These are phyloP conservation scores for Strigomonas oncopelti DNA, from an alignment of 208 protist genomes.

Conservation along the genomic window DNA sequence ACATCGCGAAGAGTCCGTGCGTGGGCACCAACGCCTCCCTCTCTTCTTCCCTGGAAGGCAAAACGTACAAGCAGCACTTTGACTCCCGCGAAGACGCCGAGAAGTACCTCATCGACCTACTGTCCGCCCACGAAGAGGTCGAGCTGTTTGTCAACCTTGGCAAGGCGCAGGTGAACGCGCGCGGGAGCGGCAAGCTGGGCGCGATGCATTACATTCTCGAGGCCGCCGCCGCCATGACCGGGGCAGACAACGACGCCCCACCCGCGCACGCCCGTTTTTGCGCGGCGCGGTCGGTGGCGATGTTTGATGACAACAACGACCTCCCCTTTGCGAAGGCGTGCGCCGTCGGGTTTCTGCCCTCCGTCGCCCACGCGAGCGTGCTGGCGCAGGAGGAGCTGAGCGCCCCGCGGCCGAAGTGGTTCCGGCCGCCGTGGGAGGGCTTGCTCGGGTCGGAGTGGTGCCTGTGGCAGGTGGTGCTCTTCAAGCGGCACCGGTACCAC, in stretches of 20 bases:
- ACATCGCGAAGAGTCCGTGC: conserved; percentile 24
- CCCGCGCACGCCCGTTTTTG: conserved; percentile 11
- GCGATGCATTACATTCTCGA: conserved; percentile 24
- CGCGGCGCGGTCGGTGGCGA: conserved; percentile 15
- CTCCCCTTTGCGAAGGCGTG: conserved; percentile 33
- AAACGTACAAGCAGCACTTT: conserved; percentile 8
- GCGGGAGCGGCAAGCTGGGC: conserved; percentile 25
- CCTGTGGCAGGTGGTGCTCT: conserved; percentile 31
- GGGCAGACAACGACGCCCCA: too few species aligned
- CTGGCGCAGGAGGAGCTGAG: conserved; percentile 14
- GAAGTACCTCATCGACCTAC: conserved; percentile 15
- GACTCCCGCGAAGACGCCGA: conserved; percentile 18
- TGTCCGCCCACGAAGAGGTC: conserved; percentile 12
- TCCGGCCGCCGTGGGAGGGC: conserved; percentile 27
- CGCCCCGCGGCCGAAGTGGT: conserved; percentile 14
- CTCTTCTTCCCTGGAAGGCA: too few species aligned
- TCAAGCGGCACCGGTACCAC: conserved; percentile 15
- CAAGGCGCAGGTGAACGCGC: conserved; percentile 29
- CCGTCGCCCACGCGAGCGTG: conserved; percentile 31
- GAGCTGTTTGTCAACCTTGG: conserved; percentile 32
- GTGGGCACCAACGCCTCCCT: conserved; percentile 1
- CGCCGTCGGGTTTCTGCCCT: conserved; percentile 32
- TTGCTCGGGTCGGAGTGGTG: conserved; percentile 34
- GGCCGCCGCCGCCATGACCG: not conserved
- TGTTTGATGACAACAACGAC: conserved; percentile 45